These are phyloP conservation scores for Letharia lupina DNA, from an alignment of 495 filamentous ascomycete genomes.

Conservation along the genomic window DNA sequence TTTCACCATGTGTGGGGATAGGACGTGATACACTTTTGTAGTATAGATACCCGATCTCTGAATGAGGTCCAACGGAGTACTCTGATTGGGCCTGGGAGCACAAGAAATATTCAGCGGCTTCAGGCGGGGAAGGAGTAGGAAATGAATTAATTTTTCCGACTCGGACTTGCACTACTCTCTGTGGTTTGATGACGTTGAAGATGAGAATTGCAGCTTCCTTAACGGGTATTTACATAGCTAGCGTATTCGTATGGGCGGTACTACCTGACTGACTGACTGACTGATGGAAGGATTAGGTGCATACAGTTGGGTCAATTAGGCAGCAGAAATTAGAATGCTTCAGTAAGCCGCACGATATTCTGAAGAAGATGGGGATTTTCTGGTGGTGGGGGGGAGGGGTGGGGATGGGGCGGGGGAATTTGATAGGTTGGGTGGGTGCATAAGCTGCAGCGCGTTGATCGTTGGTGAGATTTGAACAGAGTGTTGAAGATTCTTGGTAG, in stretches of 20 bases:
- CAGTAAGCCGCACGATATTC: neutral
- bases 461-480: neutral
- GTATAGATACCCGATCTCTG: slow-evolving; percentile 15
- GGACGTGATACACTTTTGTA: slow-evolving; percentile 5
- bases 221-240: too few species aligned
- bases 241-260: too few species aligned
- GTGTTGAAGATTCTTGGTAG: too few species aligned
- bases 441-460: neutral
- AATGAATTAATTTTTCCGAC: too few species aligned
- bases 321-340: too few species aligned
- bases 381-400: too few species aligned
- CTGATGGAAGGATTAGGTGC: too few species aligned
- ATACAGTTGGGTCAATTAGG: neutral
- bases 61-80: neutral
- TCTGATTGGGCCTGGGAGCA: neutral
- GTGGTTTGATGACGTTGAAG: neutral
- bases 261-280: too few species aligned
- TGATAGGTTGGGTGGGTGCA: neutral
- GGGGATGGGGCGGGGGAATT: neutral
- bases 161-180: too few species aligned
- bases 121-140: neutral
- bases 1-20: neutral
- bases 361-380: neutral
- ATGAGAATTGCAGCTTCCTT: neutral
- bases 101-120: neutral